Evolutionary conservation across 2,329 filamentous ascomycete species (phyloP), one percentile per base, ranked within the genome.

Genomic region (Aspergillus japonicus): DNA sequence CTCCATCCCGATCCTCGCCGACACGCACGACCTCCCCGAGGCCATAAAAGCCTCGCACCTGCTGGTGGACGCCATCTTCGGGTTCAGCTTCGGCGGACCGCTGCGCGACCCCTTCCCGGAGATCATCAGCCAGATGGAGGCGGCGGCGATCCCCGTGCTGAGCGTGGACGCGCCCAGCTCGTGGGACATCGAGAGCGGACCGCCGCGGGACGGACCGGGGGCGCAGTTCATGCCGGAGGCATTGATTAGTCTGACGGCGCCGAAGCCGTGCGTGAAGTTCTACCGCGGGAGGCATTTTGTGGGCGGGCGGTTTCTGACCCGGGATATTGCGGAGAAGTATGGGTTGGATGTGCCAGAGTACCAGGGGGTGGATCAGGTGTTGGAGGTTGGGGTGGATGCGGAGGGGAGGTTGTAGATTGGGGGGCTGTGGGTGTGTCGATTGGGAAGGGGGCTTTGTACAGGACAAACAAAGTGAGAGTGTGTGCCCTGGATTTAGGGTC

Each of bases 81-180:
- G 91, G 7, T 99, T 99, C 80, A 95, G 90, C 62, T 99, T 99
- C 79, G 89, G 88, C 1, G 94, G 93, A 6, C 89, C 95, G 65
- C 89, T 99, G 56, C 88, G 95, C n/a, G 91, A 96, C 65, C 95
- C 95, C 1, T 99, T 98, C 71, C 88, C 89, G 0, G 82, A 83
- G 0, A 89, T 97, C 14, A 96, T 99, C 67, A 80, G 84, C 62
- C 87, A 89, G 7, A 82, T 99, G 42, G 86, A 92, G 66, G 82
- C 87, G 47, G 89, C 90, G 5, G 83, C 83, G 26, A 71, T 95
- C 7, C 90, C 92, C 0, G 89, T 98, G 0, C 88, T 95, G 2
- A 90, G 92, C 2, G 91, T 99, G 23, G 95, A 99, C 77, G 92
- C 91, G 6, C 95, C 95, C 1, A 96, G 91, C 33, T 95, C 91